Percentiles rank a stretch among this genome's conserved stretches.
Conservation (phyloP, 106 monocot species). For the Cymbidium sinense region DNA sequence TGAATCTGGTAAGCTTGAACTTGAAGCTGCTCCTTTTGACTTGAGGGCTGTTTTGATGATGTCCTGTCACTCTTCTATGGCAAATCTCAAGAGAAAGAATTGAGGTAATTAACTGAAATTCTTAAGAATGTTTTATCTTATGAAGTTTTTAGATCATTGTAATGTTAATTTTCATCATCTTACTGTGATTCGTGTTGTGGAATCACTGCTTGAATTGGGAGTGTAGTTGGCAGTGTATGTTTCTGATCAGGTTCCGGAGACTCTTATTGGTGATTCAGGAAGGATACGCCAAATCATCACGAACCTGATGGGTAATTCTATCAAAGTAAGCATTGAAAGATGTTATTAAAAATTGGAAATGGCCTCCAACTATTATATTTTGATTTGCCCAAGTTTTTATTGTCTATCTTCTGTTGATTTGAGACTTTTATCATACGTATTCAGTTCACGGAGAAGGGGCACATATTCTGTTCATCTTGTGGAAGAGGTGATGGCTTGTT, state of each 20-base stretch:
- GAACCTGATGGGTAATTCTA: constrained; percentile 95
- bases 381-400: neutral
- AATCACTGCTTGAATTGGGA: neutral
- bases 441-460: constrained; percentile 97
- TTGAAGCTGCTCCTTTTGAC: constrained; percentile 88
- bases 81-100: constrained; percentile 94
- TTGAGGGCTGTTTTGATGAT: constrained; percentile 81
- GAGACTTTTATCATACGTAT: neutral
- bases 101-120: constrained; percentile 50
- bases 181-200: neutral
- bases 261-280: constrained; percentile 80
- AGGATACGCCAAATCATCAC: constrained; percentile 92
- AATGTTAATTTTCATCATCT: constrained; percentile 11
- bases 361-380: neutral
- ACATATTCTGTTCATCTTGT: constrained; percentile 86
- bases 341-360: neutral
- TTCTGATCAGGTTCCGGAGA: constrained; percentile 80
- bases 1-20: constrained; percentile 98
- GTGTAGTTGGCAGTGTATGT: constrained; percentile 83
- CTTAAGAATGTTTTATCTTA: neutral
- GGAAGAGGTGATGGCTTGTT: constrained; percentile 54
- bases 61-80: constrained; percentile 86
- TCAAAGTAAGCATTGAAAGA: constrained; percentile 58
- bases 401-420: neutral
- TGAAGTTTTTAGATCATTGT: neutral